A percentile compares a stretch with the other conserved stretches of the same genome.
These are phyloP conservation scores for Prunus persica DNA, from an alignment of 306 rosid species.

Conservation along the genomic window DNA sequence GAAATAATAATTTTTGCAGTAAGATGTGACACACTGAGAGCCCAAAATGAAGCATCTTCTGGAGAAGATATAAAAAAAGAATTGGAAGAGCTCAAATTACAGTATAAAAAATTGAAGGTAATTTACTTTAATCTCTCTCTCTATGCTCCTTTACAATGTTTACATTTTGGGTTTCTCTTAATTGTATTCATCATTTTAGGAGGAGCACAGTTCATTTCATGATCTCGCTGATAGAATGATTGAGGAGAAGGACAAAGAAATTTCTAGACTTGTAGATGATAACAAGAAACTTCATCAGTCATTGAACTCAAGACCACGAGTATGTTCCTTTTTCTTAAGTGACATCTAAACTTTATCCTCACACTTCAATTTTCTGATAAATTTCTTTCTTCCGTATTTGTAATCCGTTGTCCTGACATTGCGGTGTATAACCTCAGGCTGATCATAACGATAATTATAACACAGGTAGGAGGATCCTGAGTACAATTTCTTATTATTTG, in stretches of 20 bases:
- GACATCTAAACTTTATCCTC: background rate
- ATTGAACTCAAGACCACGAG: constrained; percentile 66
- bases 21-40: constrained; percentile 76
- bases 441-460: constrained; percentile 42
- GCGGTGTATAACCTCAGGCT: constrained; percentile 52
- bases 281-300: constrained; percentile 72
- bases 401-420: constrained; percentile 21
- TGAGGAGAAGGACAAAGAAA: constrained; percentile 85
- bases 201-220: constrained; percentile 81
- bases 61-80: constrained; percentile 67
- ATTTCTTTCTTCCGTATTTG: constrained; percentile 12
- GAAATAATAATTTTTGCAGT: constrained; percentile 48
- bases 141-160: constrained; percentile 17
- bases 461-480: constrained; percentile 54
- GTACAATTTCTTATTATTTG: constrained; percentile 15
- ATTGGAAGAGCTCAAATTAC: constrained; percentile 72
- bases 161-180: constrained; percentile 24
- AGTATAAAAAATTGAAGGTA: constrained; percentile 76
- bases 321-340: constrained; percentile 32
- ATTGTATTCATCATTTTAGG: constrained; percentile 48
- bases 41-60: constrained; percentile 69
- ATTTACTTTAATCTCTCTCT: constrained; percentile 14
- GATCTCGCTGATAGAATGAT: constrained; percentile 93
- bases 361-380: constrained; percentile 14
- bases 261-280: constrained; percentile 76